Base-by-base conservation (phyloP, 768 basidiomycete genomes). In the Xanthoconium purpureum region DNA sequence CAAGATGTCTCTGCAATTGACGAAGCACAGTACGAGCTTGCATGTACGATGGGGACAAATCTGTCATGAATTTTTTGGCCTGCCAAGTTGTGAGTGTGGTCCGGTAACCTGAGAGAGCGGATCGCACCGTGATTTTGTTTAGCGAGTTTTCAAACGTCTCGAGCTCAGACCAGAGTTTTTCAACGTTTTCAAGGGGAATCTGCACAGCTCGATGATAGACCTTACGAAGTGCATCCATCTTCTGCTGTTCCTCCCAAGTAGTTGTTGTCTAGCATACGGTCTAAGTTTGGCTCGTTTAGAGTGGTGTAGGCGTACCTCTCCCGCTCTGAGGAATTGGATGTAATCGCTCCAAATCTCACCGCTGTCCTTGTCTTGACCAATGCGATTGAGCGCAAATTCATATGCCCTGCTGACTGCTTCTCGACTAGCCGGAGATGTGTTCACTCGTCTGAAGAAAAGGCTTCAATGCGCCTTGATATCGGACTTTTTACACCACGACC, bases 61-160 rank as follows among this genome's bases (percentile, higher is more conserved):
- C 95, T 53, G 84, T 79, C 76, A 98, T 85, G 73, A 98, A 95
- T 68, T 98, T 97, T 72, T 98, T 98, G 14, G 96, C 94, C 87
- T 88, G 60, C 2, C 20, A 4, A 6, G 15, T 36, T 6, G 35
- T 74, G 24, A 71, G 60, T 39, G 29, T 28, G 50, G 29, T 29
- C 30, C 18, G 5, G 33, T 10, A 10, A 29, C 30, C 14, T 17
- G 7, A 20, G 32, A 35, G 50, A 56, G 17, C 12, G 15, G 14
- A 49, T 64, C 82, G 55, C 40, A 83, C 85, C 35, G 94, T 96
- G 58, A 93, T 88, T 71, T 87, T 87, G 74, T 96, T 98, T 61
- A 97, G 75, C 48, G 79, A 80, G 52, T 83, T 93, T 71, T 99
- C 96, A 65, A 97, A 98, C 0, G 88, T 76, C 71, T 98, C 94